phyloP scores from a whole-genome alignment of 2,329 filamentous ascomycete species.

The Davidsoniella australis region DNA sequence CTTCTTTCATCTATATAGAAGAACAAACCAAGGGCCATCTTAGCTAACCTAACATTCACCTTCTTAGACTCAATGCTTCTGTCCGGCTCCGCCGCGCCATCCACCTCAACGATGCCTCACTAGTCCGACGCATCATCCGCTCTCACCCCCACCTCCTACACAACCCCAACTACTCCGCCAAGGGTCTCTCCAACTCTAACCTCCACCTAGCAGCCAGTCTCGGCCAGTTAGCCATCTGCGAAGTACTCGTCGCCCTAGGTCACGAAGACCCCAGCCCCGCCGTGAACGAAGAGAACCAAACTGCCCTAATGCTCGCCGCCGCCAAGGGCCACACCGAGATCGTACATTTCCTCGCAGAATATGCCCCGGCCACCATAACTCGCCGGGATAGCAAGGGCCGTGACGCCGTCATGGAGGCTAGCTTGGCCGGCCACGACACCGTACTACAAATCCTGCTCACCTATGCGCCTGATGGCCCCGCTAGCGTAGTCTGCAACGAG shows the following conservation, averaged over 20 bases:
- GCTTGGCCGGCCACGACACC: slow-evolving; percentile 43
- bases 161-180: slow-evolving; percentile 54
- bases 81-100: slow-evolving; percentile 71
- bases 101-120: slow-evolving; percentile 50
- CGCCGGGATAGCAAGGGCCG: slow-evolving; percentile 50
- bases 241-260: slow-evolving; percentile 52
- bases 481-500: slow-evolving; percentile 34
- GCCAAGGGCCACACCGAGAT: slow-evolving; percentile 52
- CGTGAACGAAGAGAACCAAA: slow-evolving; percentile 64
- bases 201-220: slow-evolving; percentile 65
- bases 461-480: slow-evolving; percentile 37
- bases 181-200: slow-evolving; percentile 61
- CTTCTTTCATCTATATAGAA: background rate
- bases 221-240: slow-evolving; percentile 52
- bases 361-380: slow-evolving; percentile 44
- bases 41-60: slow-evolving; percentile 2
- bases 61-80: slow-evolving; percentile 40
- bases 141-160: slow-evolving; percentile 54
- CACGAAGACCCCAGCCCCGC: slow-evolving; percentile 60
- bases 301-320: slow-evolving; percentile 65
- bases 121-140: slow-evolving; percentile 60
- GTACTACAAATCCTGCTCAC: slow-evolving; percentile 48
- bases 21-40: too few relatives aligned
- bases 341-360: slow-evolving; percentile 51
- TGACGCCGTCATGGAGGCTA: slow-evolving; percentile 55